These are phyloP conservation scores for Coffea humblotiana DNA, from an alignment of 305 asterid genomes.

Conservation along the genomic window DNA sequence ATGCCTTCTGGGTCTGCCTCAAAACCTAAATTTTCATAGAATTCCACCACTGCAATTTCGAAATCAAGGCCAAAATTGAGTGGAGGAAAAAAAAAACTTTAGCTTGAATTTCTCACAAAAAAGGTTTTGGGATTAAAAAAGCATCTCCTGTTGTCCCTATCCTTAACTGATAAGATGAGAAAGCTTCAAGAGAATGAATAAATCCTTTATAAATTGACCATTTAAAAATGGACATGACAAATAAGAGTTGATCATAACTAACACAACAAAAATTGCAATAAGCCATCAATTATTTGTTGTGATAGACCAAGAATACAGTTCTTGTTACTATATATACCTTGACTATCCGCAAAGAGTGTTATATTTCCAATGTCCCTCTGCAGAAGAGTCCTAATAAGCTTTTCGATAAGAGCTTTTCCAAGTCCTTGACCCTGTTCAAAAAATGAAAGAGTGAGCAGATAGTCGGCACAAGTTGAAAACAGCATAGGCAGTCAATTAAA, in stretches of 20 bases:
- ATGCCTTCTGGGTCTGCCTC: constrained; percentile 97
- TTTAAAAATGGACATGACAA: background rate
- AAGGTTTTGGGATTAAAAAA: background rate
- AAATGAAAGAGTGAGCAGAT: background rate
- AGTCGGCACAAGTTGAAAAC: background rate
- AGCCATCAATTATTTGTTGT: background rate
- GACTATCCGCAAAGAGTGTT: constrained; percentile 89
- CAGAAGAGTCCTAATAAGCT: constrained; percentile 75
- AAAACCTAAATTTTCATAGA: constrained; percentile 81
- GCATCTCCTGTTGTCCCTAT: background rate
- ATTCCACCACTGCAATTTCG: constrained; percentile 82
- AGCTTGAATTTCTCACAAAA: background rate
- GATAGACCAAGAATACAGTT: background rate
- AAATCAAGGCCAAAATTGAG: background rate
- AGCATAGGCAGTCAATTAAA: background rate
- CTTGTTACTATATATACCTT: constrained; percentile 48
- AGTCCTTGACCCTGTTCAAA: constrained; percentile 90
- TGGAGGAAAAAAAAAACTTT: background rate
- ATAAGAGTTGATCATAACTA: background rate
- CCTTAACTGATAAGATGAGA: background rate
- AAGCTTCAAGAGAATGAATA: constrained; percentile 7
- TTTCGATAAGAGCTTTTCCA: constrained; percentile 89
- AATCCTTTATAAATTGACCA: background rate
- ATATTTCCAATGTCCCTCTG: constrained; percentile 93
- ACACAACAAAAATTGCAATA: background rate